These are phyloP conservation scores for Nakaseomyces bracarensis DNA, from an alignment of 1,139 yeast genomes.

Conservation along the genomic window DNA sequence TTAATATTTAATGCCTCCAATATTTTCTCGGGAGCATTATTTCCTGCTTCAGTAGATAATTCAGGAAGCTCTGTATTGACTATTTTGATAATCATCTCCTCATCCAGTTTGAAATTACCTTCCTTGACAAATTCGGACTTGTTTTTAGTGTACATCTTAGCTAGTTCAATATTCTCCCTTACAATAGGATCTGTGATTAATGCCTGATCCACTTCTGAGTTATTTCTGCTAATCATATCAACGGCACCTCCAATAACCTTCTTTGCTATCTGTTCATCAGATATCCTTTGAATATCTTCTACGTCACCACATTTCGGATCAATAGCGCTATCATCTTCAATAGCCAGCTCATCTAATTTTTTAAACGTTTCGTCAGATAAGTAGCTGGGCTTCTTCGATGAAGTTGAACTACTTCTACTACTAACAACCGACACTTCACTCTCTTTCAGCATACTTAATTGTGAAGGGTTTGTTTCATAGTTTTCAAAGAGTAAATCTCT, in stretches of 20 bases:
- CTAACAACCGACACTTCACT: slow-evolving; percentile 29
- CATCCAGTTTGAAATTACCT: slow-evolving; percentile 23
- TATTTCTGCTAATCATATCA: not conserved
- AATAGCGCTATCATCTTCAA: not conserved
- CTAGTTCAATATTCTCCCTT: slow-evolving; percentile 13
- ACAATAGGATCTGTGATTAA: slow-evolving; percentile 1
- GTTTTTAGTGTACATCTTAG: slow-evolving; percentile 20
- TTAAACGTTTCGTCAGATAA: not conserved
- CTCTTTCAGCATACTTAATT: slow-evolving; percentile 33
- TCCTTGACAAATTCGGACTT: slow-evolving; percentile 23
- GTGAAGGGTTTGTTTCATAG: slow-evolving; percentile 33
- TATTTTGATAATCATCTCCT: slow-evolving; percentile 18
- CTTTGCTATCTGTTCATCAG: not conserved
- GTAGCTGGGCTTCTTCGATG: slow-evolving; percentile 12
- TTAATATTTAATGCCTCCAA: slow-evolving; percentile 13
- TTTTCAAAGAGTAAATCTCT: slow-evolving; percentile 35
- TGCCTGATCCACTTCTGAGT: not conserved
- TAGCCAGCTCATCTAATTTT: not conserved
- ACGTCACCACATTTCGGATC: not conserved
- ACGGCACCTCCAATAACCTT: not conserved
- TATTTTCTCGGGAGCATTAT: slow-evolving; percentile 36
- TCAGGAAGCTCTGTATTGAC: slow-evolving; percentile 8
- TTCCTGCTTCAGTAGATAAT: slow-evolving; percentile 17
- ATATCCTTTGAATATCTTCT: not conserved
- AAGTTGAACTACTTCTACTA: slow-evolving; percentile 23